These are phyloP conservation scores for Haberlea rhodopensis DNA, from an alignment of 257 asterid genomes.

Conservation along the genomic window DNA sequence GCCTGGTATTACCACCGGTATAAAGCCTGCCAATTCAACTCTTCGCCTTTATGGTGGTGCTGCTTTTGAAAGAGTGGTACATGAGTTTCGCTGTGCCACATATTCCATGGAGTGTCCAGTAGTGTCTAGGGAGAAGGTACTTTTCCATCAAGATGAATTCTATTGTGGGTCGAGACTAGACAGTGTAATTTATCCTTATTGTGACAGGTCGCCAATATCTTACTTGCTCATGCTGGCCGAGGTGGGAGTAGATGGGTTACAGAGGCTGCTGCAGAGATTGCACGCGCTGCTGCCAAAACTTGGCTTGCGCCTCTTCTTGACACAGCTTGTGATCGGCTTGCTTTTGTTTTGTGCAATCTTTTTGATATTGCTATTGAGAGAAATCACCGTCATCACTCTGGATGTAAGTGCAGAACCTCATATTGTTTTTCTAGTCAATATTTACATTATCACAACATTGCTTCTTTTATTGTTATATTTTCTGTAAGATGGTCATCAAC, in stretches of 20 bases:
- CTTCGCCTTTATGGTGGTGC: constrained; percentile 97
- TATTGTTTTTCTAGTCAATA: background rate
- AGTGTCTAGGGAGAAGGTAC: constrained; percentile 92
- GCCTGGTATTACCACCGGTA: constrained; percentile 75
- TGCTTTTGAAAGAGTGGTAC: constrained; percentile 95
- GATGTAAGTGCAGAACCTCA: constrained; percentile 45
- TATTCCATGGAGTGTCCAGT: constrained; percentile 93
- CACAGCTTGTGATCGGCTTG: constrained; percentile 90
- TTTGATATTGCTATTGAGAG: constrained; percentile 86
- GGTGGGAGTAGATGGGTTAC: constrained; percentile 79
- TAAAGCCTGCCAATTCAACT: constrained; percentile 76
- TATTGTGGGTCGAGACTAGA: background rate
- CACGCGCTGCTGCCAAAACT: constrained; percentile 88
- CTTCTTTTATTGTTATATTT: constrained; percentile 3
- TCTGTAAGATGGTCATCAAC: constrained; percentile 54
- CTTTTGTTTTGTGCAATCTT: constrained; percentile 74
- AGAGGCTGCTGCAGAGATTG: constrained; percentile 99
- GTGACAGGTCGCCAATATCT: constrained; percentile 93
- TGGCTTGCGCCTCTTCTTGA: constrained; percentile 98
- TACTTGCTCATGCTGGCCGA: constrained; percentile 96
- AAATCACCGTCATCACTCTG: constrained; percentile 46
- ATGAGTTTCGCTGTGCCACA: constrained; percentile 90
- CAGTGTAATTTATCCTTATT: constrained; percentile 20
- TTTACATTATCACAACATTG: constrained; percentile 11
- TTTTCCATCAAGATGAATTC: background rate